Base-by-base conservation (phyloP, 208 protist species). In the Porcisia deanei region DNA sequence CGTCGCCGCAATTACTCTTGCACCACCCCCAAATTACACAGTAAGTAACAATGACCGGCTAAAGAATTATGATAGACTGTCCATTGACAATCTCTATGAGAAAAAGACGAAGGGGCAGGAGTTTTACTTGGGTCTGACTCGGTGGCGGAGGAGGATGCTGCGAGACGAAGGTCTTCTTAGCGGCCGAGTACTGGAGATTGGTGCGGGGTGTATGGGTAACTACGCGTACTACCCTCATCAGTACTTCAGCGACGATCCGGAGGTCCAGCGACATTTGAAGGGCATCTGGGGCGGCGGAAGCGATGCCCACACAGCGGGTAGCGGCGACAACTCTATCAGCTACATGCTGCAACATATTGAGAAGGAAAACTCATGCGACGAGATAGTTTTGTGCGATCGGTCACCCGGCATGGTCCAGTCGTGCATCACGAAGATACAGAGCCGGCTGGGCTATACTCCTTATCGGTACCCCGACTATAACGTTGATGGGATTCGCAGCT, bases 401-500 rank as follows among this genome's bases (percentile, higher is more conserved):
- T 85, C 91, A 12, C 73, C 86, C 25, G 85, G 85, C 30, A 96
- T 96, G 91, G 85, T 96, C 14, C 82, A 94, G 41, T 87, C 89
- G 5, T 87, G 84, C 49, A 67, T 85, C 9, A 49, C 73, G 20
- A 85, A 86, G 57, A 84, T 96, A 69, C 82, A 92, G 68, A 72
- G 74, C 18, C 84, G 86, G 20, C 77, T 90, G 34, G 88, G 89
- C 18, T 96, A 96, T 70, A 80, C 69, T 8, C 89, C 91, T 3
- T 96, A 91, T 43, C 89, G 86, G 7, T 96, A 96, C 54, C 91
- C 91, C 12, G 89, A 93, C 65, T 96, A 96, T 72, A 87, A 96
- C 65, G 55, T 91, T 25, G 67, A 72, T 10, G 76, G 67, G 12
- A 88, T 91, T 55, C 77, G 80, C 45, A 77, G 59, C 60, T 59